Evolutionary conservation across 2,329 filamentous ascomycete species (phyloP).

Genomic region (Diplodia sapinea): DNA sequence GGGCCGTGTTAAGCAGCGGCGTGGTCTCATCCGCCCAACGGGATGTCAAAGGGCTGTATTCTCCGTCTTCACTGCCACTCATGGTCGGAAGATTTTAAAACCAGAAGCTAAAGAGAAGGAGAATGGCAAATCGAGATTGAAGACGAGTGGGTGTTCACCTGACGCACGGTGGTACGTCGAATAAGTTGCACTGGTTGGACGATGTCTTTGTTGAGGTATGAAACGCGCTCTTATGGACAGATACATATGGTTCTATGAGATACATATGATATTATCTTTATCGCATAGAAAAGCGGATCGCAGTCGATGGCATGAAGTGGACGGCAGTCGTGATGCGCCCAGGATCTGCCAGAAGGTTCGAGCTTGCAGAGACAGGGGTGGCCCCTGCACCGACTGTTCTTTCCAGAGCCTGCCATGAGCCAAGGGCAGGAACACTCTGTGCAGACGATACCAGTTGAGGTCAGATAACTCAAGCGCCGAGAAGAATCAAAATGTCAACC

Average conservation of each 20-base stretch:
- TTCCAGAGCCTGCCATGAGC: not conserved
- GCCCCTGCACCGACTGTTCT: slow-evolving; percentile 8
- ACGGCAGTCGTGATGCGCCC: slow-evolving; percentile 2
- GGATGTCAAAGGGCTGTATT: slow-evolving; percentile 12
- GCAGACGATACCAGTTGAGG: not conserved
- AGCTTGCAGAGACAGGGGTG: slow-evolving; percentile 10
- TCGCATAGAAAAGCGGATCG: not conserved
- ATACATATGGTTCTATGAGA: not conserved
- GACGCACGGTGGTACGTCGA: not conserved
- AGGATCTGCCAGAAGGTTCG: slow-evolving; percentile 31
- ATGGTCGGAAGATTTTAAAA: not conserved
- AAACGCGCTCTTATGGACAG: slow-evolving; percentile 20
- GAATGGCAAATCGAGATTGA: not conserved
- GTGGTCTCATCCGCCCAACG: slow-evolving; percentile 25
- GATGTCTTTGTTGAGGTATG: not conserved
- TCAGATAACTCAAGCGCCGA: not conserved
- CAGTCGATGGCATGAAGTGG: not conserved
- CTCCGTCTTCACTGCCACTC: slow-evolving; percentile 3
- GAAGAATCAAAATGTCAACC: not conserved
- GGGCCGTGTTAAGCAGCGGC: slow-evolving; percentile 14
- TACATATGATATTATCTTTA: not conserved
- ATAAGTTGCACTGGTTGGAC: not conserved
- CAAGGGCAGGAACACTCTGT: not conserved
- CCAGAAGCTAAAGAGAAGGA: not conserved
- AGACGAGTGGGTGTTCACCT: not conserved